These are phyloP conservation scores for Fusarium caatingaense DNA, from an alignment of 2,329 filamentous ascomycete genomes.

Conservation along the genomic window DNA sequence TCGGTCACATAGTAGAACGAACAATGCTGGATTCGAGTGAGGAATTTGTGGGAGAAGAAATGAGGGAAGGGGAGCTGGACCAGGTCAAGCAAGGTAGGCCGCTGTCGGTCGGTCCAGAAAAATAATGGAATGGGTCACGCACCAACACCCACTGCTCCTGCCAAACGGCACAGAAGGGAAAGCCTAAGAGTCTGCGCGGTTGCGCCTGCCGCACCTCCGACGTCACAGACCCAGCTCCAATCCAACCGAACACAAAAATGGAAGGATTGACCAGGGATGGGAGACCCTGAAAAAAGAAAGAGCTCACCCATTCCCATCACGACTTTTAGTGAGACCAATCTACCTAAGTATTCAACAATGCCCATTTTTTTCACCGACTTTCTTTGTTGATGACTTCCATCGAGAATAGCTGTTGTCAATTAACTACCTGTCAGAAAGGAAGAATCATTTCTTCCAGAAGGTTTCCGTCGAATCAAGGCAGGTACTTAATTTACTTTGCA, in stretches of 20 bases:
- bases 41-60: conserved; percentile 34
- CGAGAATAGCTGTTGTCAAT: neutral
- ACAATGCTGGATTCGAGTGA: neutral
- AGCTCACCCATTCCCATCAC: neutral
- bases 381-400: neutral
- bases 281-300: conserved; percentile 4
- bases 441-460: conserved; percentile 11
- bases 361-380: neutral
- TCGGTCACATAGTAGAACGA: conserved; percentile 40
- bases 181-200: neutral
- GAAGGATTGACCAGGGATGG: neutral
- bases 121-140: conserved; percentile 9
- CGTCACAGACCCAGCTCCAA: conserved; percentile 32
- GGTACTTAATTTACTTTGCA: conserved; percentile 1
- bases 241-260: conserved; percentile 1
- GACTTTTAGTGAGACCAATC: neutral
- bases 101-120: conserved; percentile 41
- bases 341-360: neutral
- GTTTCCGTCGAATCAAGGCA: conserved; percentile 8
- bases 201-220: conserved; percentile 19
- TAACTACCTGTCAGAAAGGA: neutral
- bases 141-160: conserved; percentile 9
- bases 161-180: neutral
- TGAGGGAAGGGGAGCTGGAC: conserved; percentile 30
- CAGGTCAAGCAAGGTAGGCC: conserved; percentile 18